Conservation (phyloP, 306 rosid genomes). For the Macrotyloma uniflorum region DNA sequence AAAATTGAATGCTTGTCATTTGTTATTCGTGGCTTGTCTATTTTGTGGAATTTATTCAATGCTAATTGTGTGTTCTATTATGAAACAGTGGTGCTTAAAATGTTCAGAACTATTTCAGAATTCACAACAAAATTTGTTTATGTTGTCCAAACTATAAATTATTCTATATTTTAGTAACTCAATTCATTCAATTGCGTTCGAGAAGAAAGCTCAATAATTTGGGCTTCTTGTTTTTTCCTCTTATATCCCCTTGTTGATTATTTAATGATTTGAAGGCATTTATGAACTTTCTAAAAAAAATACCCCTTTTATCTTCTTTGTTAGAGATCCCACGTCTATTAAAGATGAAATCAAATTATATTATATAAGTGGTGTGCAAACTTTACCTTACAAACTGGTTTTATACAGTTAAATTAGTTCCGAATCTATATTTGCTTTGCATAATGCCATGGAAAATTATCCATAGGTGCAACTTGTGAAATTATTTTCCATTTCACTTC, state of each 20-base stretch:
- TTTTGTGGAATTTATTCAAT: conserved; percentile 27
- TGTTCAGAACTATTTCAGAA: conserved; percentile 1
- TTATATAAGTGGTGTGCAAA: no score
- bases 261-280: conserved; percentile 3
- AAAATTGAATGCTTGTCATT: conserved; percentile 11
- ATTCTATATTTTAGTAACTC: not conserved
- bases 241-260: no score
- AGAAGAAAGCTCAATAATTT: conserved; percentile 19
- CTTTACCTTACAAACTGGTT: no score
- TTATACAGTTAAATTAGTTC: no score
- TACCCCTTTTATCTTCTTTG: no score
- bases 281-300: not conserved
- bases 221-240: not conserved
- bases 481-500: not conserved
- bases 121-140: not conserved
- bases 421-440: not conserved
- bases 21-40: conserved; percentile 16
- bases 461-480: not conserved
- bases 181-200: not conserved
- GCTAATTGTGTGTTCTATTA: not conserved
- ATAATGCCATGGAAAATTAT: conserved; percentile 3
- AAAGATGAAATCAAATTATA: no score
- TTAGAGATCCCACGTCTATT: no score
- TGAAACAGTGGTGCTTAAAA: not conserved
- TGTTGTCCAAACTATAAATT: conserved; percentile 4